A percentile compares a stretch with the other conserved stretches of the same genome.
Conservation (phyloP, 2,329 filamentous ascomycete species). For the Xylariales sp. region DNA sequence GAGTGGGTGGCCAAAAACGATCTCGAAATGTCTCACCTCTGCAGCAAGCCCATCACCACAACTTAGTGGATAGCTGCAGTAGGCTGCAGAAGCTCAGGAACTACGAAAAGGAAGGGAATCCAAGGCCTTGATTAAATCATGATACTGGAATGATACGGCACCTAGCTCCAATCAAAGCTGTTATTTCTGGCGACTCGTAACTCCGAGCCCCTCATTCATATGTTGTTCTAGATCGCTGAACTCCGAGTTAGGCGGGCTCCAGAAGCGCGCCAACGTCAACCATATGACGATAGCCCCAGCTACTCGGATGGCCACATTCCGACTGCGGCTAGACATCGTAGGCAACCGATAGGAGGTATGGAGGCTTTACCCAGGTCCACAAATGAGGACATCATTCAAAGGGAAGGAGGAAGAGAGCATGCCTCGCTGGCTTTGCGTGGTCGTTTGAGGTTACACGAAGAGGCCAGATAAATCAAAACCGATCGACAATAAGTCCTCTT, state of each 20-base stretch:
- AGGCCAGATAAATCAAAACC: slow-evolving; percentile 5
- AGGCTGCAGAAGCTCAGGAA: no score
- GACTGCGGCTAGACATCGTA: slow-evolving; percentile 23
- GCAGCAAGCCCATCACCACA: no score
- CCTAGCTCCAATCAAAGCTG: slow-evolving; percentile 39
- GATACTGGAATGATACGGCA: slow-evolving; percentile 4
- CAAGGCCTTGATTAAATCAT: no score
- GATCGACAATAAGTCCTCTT: neutral
- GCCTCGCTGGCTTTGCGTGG: neutral
- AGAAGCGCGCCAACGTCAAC: slow-evolving; percentile 25
- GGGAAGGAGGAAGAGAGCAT: neutral
- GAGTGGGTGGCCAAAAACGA: no score
- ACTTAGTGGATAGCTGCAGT: no score
- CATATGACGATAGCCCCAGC: slow-evolving; percentile 24
- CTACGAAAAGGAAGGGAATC: no score
- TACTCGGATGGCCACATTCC: slow-evolving; percentile 23
- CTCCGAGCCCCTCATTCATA: slow-evolving; percentile 33
- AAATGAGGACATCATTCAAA: no score
- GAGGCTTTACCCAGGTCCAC: neutral
- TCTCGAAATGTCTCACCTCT: no score
- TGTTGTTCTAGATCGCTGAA: slow-evolving; percentile 30
- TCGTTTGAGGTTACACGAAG: neutral
- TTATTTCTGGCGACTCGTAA: slow-evolving; percentile 29
- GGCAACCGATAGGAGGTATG: neutral
- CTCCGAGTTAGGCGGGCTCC: slow-evolving; percentile 12